A percentile compares a stretch with the other conserved stretches of the same genome.
These are phyloP conservation scores for Balamuthia mandrillaris DNA, from an alignment of 208 protist genomes.

Conservation along the genomic window DNA sequence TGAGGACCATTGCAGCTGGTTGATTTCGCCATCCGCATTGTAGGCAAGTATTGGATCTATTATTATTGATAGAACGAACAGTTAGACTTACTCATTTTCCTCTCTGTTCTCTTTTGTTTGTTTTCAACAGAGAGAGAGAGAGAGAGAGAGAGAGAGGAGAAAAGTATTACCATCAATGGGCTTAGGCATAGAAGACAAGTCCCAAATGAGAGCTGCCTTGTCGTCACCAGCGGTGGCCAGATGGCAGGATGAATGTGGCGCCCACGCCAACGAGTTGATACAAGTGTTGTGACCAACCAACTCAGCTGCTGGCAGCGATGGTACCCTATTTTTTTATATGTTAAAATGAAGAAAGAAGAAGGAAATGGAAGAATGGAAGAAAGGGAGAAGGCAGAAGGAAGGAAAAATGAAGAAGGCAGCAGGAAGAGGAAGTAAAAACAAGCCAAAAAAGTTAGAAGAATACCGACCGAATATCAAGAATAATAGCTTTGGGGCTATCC, in stretches of 20 bases:
- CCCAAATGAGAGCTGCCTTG: constrained; percentile 94
- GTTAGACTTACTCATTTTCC: too few species aligned
- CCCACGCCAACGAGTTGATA: constrained; percentile 93
- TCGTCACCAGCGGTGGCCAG: constrained; percentile 93
- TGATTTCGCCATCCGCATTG: constrained; percentile 75
- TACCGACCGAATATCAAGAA: constrained; percentile 90
- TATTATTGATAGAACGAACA: too few species aligned
- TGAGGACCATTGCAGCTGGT: constrained; percentile 79
- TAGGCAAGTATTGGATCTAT: constrained; percentile 77
- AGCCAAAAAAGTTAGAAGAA: not conserved
- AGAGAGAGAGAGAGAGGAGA: not conserved
- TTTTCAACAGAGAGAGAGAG: not conserved
- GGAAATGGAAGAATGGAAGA: constrained; percentile 13
- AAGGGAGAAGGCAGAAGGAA: constrained; percentile 74
- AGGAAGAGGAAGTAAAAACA: constrained; percentile 28
- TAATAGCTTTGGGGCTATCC: constrained; percentile 86
- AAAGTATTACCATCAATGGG: not conserved
- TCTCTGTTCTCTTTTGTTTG: too few species aligned
- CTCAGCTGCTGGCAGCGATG: constrained; percentile 62
- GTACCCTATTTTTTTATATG: constrained; percentile 31
- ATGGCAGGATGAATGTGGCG: constrained; percentile 62
- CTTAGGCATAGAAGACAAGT: constrained; percentile 67
- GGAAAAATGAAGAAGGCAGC: constrained; percentile 55
- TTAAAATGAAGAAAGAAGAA: not conserved
- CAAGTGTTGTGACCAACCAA: constrained; percentile 75